A percentile compares a stretch with the other conserved stretches of the same genome.
Conservation (phyloP, 768 basidiomycete species). For the Boletus sp. region DNA sequence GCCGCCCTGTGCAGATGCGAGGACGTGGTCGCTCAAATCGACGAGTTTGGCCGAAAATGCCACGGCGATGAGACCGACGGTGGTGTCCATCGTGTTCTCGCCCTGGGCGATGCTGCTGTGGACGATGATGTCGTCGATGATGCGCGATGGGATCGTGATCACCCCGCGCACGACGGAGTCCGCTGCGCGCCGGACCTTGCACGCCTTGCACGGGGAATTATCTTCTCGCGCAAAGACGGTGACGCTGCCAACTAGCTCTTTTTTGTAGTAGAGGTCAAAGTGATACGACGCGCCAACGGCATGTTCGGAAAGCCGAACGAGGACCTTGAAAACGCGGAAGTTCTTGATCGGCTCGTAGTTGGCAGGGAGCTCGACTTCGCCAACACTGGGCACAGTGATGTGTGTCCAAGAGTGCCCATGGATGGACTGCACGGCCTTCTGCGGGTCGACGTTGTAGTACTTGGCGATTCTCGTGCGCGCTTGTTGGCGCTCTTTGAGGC, state of each 20-base stretch:
- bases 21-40: slow-evolving; percentile 12
- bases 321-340: slow-evolving; percentile 28
- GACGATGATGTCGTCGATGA: slow-evolving; percentile 25
- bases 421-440: slow-evolving; percentile 1
- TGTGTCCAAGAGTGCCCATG: slow-evolving; percentile 16
- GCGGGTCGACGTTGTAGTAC: slow-evolving; percentile 27
- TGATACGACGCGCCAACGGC: slow-evolving; percentile 24
- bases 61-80: slow-evolving; percentile 10
- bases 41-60: slow-evolving; percentile 17
- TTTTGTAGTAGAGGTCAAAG: slow-evolving; percentile 20
- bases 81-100: slow-evolving; percentile 13
- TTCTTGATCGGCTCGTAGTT: slow-evolving; percentile 15
- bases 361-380: slow-evolving; percentile 9
- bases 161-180: slow-evolving; percentile 23
- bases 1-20: slow-evolving; percentile 22
- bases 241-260: slow-evolving; percentile 19
- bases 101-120: neutral
- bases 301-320: slow-evolving; percentile 26
- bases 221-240: slow-evolving; percentile 26
- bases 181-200: slow-evolving; percentile 16
- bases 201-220: slow-evolving; percentile 26
- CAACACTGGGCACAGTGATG: slow-evolving; percentile 11
- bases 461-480: slow-evolving; percentile 23
- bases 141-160: slow-evolving; percentile 20
- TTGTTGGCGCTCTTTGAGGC: slow-evolving; percentile 14